phyloP scores from a whole-genome alignment of 2,329 filamentous ascomycete genomes.

The Aaosphaeria arxii region DNA sequence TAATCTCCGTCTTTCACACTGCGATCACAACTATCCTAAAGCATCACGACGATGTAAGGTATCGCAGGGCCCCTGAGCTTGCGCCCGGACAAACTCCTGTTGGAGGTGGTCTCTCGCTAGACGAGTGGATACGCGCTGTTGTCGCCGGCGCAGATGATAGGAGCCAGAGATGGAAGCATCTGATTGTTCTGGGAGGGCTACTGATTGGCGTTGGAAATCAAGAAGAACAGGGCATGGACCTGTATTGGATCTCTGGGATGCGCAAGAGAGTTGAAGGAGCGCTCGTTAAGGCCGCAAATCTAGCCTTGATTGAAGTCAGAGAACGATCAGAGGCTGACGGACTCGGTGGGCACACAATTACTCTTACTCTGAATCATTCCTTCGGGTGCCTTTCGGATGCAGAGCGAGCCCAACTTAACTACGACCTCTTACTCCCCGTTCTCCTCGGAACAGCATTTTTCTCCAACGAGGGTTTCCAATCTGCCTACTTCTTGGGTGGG shows the following conservation, averaged over 20 bases:
- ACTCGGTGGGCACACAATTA: constrained; percentile 50
- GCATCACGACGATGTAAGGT: constrained; percentile 40
- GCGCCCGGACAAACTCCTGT: constrained; percentile 28
- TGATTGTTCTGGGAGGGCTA: constrained; percentile 75
- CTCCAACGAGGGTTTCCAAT: constrained; percentile 69
- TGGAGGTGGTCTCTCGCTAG: constrained; percentile 48
- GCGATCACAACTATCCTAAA: constrained; percentile 57
- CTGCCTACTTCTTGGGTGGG: constrained; percentile 69
- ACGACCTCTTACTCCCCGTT: constrained; percentile 67
- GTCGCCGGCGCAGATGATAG: constrained; percentile 59
- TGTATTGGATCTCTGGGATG: constrained; percentile 60
- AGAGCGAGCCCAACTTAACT: constrained; percentile 60
- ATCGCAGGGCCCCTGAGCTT: constrained; percentile 21
- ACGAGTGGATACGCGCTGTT: constrained; percentile 59
- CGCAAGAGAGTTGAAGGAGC: constrained; percentile 68
- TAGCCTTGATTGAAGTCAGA: constrained; percentile 63
- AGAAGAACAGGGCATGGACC: constrained; percentile 49
- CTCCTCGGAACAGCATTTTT: constrained; percentile 66
- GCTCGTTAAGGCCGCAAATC: constrained; percentile 70
- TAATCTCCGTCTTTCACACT: constrained; percentile 70
- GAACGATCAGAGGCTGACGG: constrained; percentile 51
- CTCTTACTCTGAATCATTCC: constrained; percentile 71
- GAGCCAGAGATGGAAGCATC: constrained; percentile 74
- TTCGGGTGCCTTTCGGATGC: constrained; percentile 68
- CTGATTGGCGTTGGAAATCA: constrained; percentile 65